phyloP scores from a whole-genome alignment of 2,329 filamentous ascomycete species.

The Aspergillus alliaceus region DNA sequence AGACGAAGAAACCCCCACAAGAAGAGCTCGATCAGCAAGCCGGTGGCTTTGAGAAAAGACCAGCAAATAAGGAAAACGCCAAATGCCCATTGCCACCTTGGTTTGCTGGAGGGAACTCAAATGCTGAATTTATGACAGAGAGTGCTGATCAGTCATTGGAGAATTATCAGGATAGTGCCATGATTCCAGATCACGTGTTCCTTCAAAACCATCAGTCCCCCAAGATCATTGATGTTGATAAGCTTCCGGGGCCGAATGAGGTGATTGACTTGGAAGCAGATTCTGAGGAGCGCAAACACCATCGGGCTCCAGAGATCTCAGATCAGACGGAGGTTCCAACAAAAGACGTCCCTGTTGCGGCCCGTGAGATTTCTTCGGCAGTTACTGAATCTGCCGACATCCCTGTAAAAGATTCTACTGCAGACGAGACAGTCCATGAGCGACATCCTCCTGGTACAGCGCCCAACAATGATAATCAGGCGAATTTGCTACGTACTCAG shows the following conservation, averaged over 20 bases:
- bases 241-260: constrained; percentile 25
- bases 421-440: not conserved
- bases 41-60: constrained; percentile 65
- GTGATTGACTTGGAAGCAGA: constrained; percentile 34
- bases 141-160: constrained; percentile 23
- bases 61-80: constrained; percentile 29
- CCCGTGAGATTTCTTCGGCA: not conserved
- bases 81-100: constrained; percentile 45
- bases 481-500: constrained; percentile 9
- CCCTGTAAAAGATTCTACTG: not conserved
- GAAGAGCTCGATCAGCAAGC: constrained; percentile 55
- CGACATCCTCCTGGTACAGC: constrained; percentile 12
- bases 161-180: constrained; percentile 20
- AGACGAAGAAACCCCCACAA: constrained; percentile 38
- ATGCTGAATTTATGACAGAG: constrained; percentile 34
- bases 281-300: constrained; percentile 4
- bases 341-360: no score
- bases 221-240: constrained; percentile 43
- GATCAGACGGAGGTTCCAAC: not conserved
- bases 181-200: constrained; percentile 26
- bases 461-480: constrained; percentile 6
- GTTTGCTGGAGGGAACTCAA: constrained; percentile 42
- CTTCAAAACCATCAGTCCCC: constrained; percentile 32
- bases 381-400: not conserved
- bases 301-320: not conserved